Percentiles rank a stretch among this genome's conserved stretches.
Evolutionary conservation across 2,329 filamentous ascomycete genomes (phyloP).

Genomic region (Alternaria sp.): DNA sequence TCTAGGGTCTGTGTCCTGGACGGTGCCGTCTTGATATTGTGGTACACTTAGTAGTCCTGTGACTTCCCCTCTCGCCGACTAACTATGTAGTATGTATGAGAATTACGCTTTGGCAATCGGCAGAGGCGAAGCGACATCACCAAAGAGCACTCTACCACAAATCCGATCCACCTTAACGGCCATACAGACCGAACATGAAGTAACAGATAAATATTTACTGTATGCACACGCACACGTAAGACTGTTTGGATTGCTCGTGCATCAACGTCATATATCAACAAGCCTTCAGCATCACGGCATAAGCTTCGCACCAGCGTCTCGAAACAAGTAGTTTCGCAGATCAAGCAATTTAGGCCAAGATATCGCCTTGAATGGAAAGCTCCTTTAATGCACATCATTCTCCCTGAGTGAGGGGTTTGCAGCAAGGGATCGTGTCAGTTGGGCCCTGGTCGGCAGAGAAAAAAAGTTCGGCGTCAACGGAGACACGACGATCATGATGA

Average conservation of each 20-base stretch:
- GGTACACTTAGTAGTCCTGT: conserved; percentile 2
- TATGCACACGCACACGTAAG: background rate
- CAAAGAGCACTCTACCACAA: background rate
- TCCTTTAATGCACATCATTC: conserved; percentile 6
- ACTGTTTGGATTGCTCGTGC: background rate
- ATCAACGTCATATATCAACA: background rate
- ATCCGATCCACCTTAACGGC: background rate
- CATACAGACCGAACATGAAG: background rate
- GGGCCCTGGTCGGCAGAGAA: background rate
- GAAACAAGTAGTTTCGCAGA: conserved; percentile 5
- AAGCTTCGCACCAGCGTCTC: conserved; percentile 7
- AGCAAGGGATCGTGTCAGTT: background rate
- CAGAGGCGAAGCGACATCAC: background rate
- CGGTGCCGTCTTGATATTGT: background rate
- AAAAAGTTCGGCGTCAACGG: background rate
- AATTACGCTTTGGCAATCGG: background rate
- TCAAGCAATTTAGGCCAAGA: background rate
- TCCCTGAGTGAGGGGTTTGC: conserved; percentile 5
- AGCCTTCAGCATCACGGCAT: background rate
- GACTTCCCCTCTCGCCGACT: background rate
- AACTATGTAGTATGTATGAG: background rate
- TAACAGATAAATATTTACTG: background rate
- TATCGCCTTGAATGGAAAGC: conserved; percentile 1
- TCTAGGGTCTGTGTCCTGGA: background rate
- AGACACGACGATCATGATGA: background rate